These are phyloP conservation scores for Nepenthes gracilis DNA, from an alignment of 148 eudicot genomes.

Conservation along the genomic window DNA sequence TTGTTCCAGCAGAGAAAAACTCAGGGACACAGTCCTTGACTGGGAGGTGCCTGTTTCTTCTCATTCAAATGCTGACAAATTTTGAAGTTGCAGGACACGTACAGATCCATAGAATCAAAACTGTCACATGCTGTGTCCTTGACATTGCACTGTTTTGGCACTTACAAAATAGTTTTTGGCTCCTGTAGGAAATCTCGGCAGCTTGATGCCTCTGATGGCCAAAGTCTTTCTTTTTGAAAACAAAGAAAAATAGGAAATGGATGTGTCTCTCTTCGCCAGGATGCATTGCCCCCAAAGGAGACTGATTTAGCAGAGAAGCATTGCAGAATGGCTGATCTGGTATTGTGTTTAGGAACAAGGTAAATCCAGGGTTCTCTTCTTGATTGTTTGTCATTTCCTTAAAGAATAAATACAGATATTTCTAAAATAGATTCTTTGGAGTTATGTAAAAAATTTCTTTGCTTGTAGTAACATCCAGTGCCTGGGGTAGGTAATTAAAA, in stretches of 20 bases:
- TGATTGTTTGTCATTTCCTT: too few species aligned
- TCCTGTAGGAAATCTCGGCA: too few species aligned
- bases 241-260: not conserved
- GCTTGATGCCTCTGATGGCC: not conserved
- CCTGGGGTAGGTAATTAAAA: too few species aligned
- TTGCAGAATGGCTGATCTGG: slow-evolving; percentile 87
- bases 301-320: slow-evolving; percentile 81
- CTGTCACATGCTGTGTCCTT: too few species aligned
- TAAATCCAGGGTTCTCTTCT: slow-evolving; percentile 10
- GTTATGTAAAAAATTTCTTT: too few species aligned
- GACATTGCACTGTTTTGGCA: too few species aligned
- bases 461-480: too few species aligned
- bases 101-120: too few species aligned
- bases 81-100: too few species aligned
- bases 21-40: slow-evolving; percentile 89
- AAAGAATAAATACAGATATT: not conserved
- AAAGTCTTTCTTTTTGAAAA: too few species aligned
- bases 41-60: slow-evolving; percentile 69
- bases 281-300: slow-evolving; percentile 85
- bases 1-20: slow-evolving; percentile 65
- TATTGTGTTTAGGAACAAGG: slow-evolving; percentile 96
- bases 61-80: too few species aligned
- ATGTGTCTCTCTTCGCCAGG: slow-evolving; percentile 26
- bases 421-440: not conserved
- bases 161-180: too few species aligned